Base-by-base conservation (phyloP, 2,329 filamentous ascomycete genomes). In the Diplodia seriata region DNA sequence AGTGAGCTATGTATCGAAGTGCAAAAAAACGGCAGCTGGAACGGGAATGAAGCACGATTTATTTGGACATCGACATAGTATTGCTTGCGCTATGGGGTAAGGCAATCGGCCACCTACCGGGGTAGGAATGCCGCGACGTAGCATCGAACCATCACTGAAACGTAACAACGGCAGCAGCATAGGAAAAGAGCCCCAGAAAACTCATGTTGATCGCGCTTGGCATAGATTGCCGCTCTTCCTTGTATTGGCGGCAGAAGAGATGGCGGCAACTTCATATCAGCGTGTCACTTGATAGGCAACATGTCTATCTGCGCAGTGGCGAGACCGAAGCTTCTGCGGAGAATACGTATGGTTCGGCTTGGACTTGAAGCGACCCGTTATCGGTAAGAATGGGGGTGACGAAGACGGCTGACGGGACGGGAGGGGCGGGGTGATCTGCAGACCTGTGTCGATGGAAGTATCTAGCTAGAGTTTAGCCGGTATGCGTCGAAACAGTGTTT, bases 331-430 rank as follows among this genome's bases (percentile, higher is more conserved):
- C 38, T 23, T 43, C 56, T 59, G 56, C 56, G 38, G 38, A 33
- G 26, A 50, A 33, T 29, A 29, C 47, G n/a, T n/a, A 62, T 18
- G n/a, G 31, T n/a, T 63, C 59, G 59, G 59, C 59, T 51, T 31
- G 59, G n/a, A 38, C 29, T 38, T 63, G 59, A 38, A 38, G n/a
- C 40, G 26, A 29, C 59, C 59, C 47, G 43, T 63, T 63, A 63
- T 63, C 59, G 47, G 18, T 38, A 61, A 63, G 59, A 38, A 63
- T 63, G 59, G 59, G 59, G 59, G 29, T 26, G 23, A 36, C 11
- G 31, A 31, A 31, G 33, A 15, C 38, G 38, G 55, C 31, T 31
- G 38, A 20, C 38, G 29, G 59, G 59, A 51, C 55, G 26, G 15
- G 40, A 61, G 20, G 40, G 40, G 23, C 56, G 38, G 29, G 40